phyloP scores from a whole-genome alignment of 768 basidiomycete genomes.

The Dacryopinax primogenitus region DNA sequence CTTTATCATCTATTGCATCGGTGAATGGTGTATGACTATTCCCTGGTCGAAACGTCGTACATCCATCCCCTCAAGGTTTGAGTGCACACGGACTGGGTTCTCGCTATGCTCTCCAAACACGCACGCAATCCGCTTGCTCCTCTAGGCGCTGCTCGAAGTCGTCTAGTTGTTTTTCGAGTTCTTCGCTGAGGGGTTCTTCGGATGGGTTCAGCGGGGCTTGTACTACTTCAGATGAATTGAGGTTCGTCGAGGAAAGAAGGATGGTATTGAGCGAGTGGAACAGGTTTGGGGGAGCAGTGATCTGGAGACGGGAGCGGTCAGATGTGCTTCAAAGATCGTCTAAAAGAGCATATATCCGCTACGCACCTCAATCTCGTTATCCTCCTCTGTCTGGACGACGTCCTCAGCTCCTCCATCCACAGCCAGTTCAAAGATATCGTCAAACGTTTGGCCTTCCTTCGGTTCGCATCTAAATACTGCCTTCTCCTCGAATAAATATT shows the following conservation, averaged over 20 bases:
- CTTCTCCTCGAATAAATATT: constrained; percentile 1
- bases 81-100: not conserved
- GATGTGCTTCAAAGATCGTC: not conserved
- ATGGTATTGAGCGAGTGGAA: not conserved
- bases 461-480: not conserved
- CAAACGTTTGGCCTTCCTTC: not conserved
- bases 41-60: not conserved
- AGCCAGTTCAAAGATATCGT: not conserved
- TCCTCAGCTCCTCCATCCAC: constrained; percentile 8
- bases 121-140: constrained; percentile 5
- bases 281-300: not conserved
- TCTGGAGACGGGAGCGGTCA: not conserved
- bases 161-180: not conserved
- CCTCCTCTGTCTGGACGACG: not conserved
- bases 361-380: not conserved
- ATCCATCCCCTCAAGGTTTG: too few relatives aligned
- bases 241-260: not conserved
- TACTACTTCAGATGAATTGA: not conserved
- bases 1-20: not conserved
- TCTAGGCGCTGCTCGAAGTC: not conserved
- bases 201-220: not conserved
- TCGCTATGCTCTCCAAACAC: not conserved
- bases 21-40: not conserved
- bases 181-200: not conserved
- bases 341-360: not conserved